phyloP scores from a whole-genome alignment of 1,284 basidiomycete genomes.

The Hemileccinum hortonii region DNA sequence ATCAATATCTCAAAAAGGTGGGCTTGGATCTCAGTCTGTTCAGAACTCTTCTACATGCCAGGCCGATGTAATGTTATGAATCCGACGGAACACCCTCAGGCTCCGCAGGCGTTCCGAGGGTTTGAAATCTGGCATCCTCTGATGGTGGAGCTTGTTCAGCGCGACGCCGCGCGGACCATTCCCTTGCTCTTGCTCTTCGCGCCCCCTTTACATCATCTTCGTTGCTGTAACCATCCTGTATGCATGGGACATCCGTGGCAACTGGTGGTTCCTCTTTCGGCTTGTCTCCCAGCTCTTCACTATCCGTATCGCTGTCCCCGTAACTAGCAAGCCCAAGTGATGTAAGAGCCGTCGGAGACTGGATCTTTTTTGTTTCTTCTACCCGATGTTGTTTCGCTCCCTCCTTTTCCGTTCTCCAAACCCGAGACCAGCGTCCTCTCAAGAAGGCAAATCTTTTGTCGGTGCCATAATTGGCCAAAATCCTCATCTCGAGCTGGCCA shows the following conservation, averaged over 20 bases:
- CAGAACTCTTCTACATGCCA: neutral
- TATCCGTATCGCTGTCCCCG: constrained; percentile 52
- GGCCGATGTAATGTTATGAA: neutral
- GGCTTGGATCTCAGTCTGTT: too few relatives aligned
- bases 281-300: constrained; percentile 22
- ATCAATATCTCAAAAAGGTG: too few relatives aligned
- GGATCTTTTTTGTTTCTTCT: constrained; percentile 14
- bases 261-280: constrained; percentile 3
- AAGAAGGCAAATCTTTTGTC: constrained; percentile 77
- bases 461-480: constrained; percentile 76
- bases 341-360: constrained; percentile 2
- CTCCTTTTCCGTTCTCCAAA: constrained; percentile 57
- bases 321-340: constrained; percentile 57
- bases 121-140: constrained; percentile 3
- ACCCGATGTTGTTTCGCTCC: constrained; percentile 34
- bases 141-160: constrained; percentile 12
- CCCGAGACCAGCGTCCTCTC: constrained; percentile 64
- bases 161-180: constrained; percentile 54
- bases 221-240: neutral
- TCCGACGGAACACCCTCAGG: neutral
- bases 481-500: constrained; percentile 80
- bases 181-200: constrained; percentile 50
- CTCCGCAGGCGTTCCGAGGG: too few relatives aligned
- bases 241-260: neutral
- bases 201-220: constrained; percentile 46